Evolutionary conservation across 176 grass and related monocot genomes (phyloP), one percentile per base, ranked within the genome.

Genomic region (Tillandsia leiboldiana): DNA sequence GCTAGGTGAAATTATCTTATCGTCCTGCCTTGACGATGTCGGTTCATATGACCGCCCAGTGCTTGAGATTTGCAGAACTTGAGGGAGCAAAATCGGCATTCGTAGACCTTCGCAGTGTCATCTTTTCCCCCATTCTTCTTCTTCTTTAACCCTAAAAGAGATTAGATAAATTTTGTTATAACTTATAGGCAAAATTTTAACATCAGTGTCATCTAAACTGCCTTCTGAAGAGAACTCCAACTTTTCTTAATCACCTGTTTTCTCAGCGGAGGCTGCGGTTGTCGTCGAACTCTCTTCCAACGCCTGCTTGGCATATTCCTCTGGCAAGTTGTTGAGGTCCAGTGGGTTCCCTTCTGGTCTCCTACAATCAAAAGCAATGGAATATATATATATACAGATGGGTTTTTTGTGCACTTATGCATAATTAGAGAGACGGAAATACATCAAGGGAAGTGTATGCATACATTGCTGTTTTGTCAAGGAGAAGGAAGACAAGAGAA

Each of bases 11-110:
- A 22, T 22, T 72, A 51, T 67, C 59, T 12, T 48, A 66, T 68
- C 29, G 26, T 73, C 87, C 79, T 84, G 67, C 95, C 95, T 90
- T 90, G 95, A 4, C 95, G 84, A 75, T 99, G 95, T 53, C 95
- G 76, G 73, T 99, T 99, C 95, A 99, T 99, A 78, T 99, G 95
- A 67, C 95, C 95, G 3, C 95, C 95, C 47, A 99, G 82, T 27
- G 95, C 95, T 86, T 99, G 95, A 66, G 95, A 99, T 64, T 99
- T 99, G 75, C 84, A 68, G 69, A 99, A 99, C 82, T 90, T 99
- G 50, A 99, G 84, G 70, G 95, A 90, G 70, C 95, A 99, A 83
- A 99, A 99, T 48, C 95, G 69, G 75, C 95, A 99, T 70, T 99
- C 82, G 28, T 99, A 99, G 13, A 90, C 82, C 82, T 90, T 99